These are phyloP conservation scores for Dendrocalamus sinicus DNA, from an alignment of 176 grass and related monocot genomes.

Conservation along the genomic window DNA sequence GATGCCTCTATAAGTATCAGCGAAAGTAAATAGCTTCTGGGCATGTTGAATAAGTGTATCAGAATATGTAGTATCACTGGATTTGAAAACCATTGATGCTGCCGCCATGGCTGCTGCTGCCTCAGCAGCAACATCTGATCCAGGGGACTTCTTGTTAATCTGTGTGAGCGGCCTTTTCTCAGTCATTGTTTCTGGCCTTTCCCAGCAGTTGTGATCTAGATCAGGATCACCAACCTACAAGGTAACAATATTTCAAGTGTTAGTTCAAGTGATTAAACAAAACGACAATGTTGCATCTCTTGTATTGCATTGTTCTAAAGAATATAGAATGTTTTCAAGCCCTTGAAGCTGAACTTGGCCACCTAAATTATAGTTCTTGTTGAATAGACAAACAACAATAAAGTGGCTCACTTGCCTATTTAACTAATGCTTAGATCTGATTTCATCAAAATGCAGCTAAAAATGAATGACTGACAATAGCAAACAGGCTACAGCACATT, in stretches of 20 bases:
- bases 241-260: neutral
- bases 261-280: constrained; percentile 4
- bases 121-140: constrained; percentile 92
- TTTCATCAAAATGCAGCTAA: constrained; percentile 20
- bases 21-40: constrained; percentile 91
- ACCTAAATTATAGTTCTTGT: neutral
- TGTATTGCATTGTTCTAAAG: constrained; percentile 10
- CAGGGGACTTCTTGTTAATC: constrained; percentile 76
- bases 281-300: neutral
- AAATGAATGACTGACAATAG: neutral
- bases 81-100: constrained; percentile 93
- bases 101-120: constrained; percentile 91
- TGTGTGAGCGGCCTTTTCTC: constrained; percentile 86
- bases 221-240: constrained; percentile 95
- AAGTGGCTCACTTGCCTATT: neutral
- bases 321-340: neutral
- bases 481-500: neutral
- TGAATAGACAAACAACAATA: constrained; percentile 21
- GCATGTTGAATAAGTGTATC: constrained; percentile 89
- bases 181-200: constrained; percentile 92
- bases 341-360: neutral
- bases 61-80: constrained; percentile 70
- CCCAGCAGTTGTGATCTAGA: constrained; percentile 94
- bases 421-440: constrained; percentile 22
- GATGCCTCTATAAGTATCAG: constrained; percentile 73